These are phyloP conservation scores for Hortaea werneckii DNA, from an alignment of 2,329 filamentous ascomycete genomes.

Conservation along the genomic window DNA sequence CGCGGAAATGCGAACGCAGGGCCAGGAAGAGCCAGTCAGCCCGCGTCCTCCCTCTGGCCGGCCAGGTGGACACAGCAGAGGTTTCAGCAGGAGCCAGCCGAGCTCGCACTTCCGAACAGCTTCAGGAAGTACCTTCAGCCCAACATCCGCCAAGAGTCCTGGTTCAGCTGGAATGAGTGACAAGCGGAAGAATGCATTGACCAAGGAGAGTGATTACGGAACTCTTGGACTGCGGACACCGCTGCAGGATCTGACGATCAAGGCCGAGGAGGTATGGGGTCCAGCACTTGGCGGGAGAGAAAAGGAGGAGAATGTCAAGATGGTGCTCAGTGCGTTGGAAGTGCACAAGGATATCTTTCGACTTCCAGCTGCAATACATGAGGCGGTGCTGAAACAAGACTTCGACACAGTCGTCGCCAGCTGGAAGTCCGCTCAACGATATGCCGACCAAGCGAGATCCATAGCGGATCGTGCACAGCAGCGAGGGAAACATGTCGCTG, in stretches of 20 bases:
- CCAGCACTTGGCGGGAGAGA: slow-evolving; percentile 84
- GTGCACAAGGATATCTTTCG: slow-evolving; percentile 75
- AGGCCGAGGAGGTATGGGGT: slow-evolving; percentile 96
- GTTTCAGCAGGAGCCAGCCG: slow-evolving; percentile 51
- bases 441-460: slow-evolving; percentile 65
- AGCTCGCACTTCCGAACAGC: slow-evolving; percentile 26
- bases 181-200: slow-evolving; percentile 76
- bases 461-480: slow-evolving; percentile 50
- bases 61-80: slow-evolving; percentile 30
- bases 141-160: slow-evolving; percentile 25
- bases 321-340: slow-evolving; percentile 64
- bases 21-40: slow-evolving; percentile 36
- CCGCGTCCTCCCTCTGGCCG: not conserved
- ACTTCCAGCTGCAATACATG: slow-evolving; percentile 63
- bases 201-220: slow-evolving; percentile 88
- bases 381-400: slow-evolving; percentile 82
- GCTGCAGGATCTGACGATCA: slow-evolving; percentile 78
- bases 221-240: slow-evolving; percentile 80
- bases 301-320: slow-evolving; percentile 77
- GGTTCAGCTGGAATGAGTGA: slow-evolving; percentile 30
- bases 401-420: slow-evolving; percentile 81
- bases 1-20: slow-evolving; percentile 79
- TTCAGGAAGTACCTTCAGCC: slow-evolving; percentile 24
- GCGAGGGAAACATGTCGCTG: slow-evolving; percentile 49
- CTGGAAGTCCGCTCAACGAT: slow-evolving; percentile 71